Base-by-base conservation (phyloP, 2,329 filamentous ascomycete species). In the Stemphylium vesicarium region DNA sequence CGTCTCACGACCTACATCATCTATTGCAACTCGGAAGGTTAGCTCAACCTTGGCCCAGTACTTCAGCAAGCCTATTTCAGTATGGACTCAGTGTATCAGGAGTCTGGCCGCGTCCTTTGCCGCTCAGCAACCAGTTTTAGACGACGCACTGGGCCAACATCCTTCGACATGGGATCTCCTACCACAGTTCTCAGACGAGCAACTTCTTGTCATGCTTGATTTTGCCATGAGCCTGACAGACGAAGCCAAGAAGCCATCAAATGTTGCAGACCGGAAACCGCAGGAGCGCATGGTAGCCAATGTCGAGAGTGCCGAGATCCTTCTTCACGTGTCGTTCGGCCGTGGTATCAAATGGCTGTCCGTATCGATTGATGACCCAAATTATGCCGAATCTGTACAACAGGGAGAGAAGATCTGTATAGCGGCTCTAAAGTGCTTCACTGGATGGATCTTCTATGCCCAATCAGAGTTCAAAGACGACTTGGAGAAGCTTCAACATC, bases 41-140 rank as follows among this genome's bases (percentile, higher is more conserved):
- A 90, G 88, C 61, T 88, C 89, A n/a, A 89, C 89, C 6, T 77
- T 94, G 6, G 88, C 89, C 13, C 88, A 88, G 16, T 92, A 88
- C 69, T 92, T 90, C 67, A 80, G 91, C 29, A 88, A 88, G 53
- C 89, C 90, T 57, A 85, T 89, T 6, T 77, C 81, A 10, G 78
- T 84, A 5, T 94, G 90, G 89, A 78, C 80, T n/a, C 78, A 77
- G 45, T 90, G 87, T 57, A 73, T 92, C 31, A 81, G 80, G 33
- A 87, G 89, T 66, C 75, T 91, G n/a, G 66, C 86, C 35, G 78
- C 83, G 50, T 89, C 85, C 50, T 78, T 90, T 15, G 60, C 82
- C 77, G 44, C 71, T 76, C 18, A 80, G 80, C 55, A 76, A 76
- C 32, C 76, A 13, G 71, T 82, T 5, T 69, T 83, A 0, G 77